These are phyloP conservation scores for Bryopsis sp. DNA, from an alignment of 139 green algal genomes.

Conservation along the genomic window DNA sequence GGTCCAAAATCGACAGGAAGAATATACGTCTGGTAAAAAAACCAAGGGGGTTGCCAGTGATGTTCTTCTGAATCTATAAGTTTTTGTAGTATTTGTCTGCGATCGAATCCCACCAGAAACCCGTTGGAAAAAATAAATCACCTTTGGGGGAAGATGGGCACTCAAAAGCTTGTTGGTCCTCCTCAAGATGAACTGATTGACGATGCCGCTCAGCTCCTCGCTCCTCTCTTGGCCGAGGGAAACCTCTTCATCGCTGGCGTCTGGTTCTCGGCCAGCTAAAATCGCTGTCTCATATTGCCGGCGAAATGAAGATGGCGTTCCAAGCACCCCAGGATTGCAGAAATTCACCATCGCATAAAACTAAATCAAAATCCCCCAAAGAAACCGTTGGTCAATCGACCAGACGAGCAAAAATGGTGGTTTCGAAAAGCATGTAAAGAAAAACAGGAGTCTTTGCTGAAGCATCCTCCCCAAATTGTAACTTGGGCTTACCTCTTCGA, in stretches of 20 bases:
- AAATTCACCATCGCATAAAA: constrained; percentile 98
- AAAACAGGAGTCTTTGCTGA: too few species aligned
- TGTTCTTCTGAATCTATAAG: too few species aligned
- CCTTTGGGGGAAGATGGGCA: constrained; percentile 94
- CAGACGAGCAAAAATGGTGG: too few species aligned
- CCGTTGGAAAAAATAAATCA: too few species aligned
- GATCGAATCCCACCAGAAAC: too few species aligned
- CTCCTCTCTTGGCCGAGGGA: constrained; percentile 50
- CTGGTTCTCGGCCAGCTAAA: constrained; percentile 47
- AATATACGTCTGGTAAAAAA: too few species aligned
- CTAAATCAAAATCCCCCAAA: too few species aligned
- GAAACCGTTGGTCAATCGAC: too few species aligned
- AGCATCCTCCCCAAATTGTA: neutral
- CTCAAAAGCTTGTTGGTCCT: constrained; percentile 92
- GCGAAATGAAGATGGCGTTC: constrained; percentile 65
- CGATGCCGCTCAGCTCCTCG: constrained; percentile 71
- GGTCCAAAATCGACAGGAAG: too few species aligned
- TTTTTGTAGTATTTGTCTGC: too few species aligned
- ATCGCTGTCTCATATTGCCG: constrained; percentile 42
- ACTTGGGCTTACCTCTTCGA: constrained; percentile 65
- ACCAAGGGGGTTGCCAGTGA: too few species aligned
- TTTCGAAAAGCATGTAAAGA: too few species aligned
- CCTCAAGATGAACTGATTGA: constrained; percentile 96
- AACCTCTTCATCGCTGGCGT: constrained; percentile 48
- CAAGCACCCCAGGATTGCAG: constrained; percentile 89